Percentiles rank a stretch among this genome's conserved stretches.
These are phyloP conservation scores for Citrus hindsii DNA, from an alignment of 345 rosid species.

Conservation along the genomic window DNA sequence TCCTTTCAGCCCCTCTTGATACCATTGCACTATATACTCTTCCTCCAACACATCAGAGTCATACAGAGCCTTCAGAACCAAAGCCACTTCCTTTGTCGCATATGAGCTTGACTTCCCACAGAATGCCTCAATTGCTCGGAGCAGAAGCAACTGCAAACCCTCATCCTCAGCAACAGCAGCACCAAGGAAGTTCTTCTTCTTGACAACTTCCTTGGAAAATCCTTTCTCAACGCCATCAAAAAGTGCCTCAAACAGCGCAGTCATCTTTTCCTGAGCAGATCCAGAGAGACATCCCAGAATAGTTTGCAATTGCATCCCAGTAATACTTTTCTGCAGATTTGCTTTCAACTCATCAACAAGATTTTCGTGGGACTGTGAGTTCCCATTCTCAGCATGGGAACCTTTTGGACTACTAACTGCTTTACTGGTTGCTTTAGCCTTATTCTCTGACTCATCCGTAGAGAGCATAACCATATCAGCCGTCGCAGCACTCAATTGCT, in stretches of 20 bases:
- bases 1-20: conserved; percentile 35
- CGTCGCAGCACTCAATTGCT: conserved; percentile 58
- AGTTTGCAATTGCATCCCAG: conserved; percentile 28
- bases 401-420: conserved; percentile 24
- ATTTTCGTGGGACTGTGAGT: conserved; percentile 17
- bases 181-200: conserved; percentile 42
- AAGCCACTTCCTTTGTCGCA: conserved; percentile 50
- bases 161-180: conserved; percentile 39
- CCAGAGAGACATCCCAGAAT: conserved; percentile 25
- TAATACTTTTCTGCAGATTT: conserved; percentile 29
- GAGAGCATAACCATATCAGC: conserved; percentile 78
- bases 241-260: conserved; percentile 41
- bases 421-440: conserved; percentile 23
- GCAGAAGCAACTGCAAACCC: conserved; percentile 42
- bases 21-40: conserved; percentile 50
- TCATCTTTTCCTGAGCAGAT: conserved; percentile 46
- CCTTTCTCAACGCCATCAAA: conserved; percentile 50
- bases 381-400: conserved; percentile 29
- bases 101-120: conserved; percentile 25
- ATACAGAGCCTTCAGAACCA: conserved; percentile 57
- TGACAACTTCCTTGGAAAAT: conserved; percentile 41
- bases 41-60: conserved; percentile 66
- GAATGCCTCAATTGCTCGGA: conserved; percentile 43
- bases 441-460: conserved; percentile 39
- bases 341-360: conserved; percentile 38